Conservation (phyloP, 2,329 filamentous ascomycete species). For the Grosmannia penicillata region DNA sequence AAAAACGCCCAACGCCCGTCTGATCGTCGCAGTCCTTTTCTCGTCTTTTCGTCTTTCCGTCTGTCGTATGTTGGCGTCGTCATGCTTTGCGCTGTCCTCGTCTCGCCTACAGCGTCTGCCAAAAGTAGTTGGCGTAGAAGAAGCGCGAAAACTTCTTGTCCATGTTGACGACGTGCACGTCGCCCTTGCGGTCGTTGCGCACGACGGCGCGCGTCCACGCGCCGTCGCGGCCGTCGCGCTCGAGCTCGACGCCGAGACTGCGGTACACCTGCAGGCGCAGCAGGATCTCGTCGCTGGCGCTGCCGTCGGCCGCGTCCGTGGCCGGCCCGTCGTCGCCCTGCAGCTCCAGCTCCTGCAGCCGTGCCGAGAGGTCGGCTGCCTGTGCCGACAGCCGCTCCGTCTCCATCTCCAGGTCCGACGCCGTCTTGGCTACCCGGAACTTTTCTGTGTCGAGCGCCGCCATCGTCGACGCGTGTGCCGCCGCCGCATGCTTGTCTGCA, state of each 20-base stretch:
- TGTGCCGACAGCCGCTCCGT: constrained; percentile 79
- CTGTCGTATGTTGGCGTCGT: too few species aligned
- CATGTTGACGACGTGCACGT: constrained; percentile 89
- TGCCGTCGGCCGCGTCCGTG: neutral
- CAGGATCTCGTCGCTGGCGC: constrained; percentile 34
- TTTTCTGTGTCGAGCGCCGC: constrained; percentile 82
- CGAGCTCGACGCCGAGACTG: constrained; percentile 78
- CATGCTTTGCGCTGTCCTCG: neutral
- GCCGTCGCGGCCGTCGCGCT: constrained; percentile 45
- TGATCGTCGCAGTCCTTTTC: too few species aligned
- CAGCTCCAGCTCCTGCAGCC: constrained; percentile 68
- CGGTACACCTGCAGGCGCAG: constrained; percentile 83
- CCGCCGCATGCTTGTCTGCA: constrained; percentile 57
- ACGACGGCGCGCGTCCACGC: constrained; percentile 79
- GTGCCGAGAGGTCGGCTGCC: constrained; percentile 56
- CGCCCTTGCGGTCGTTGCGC: constrained; percentile 70
- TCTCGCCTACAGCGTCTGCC: constrained; percentile 75
- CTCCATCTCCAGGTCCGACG: constrained; percentile 80
- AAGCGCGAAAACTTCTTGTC: constrained; percentile 82
- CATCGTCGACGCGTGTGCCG: constrained; percentile 71
- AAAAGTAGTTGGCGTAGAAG: constrained; percentile 94
- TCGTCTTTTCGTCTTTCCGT: too few species aligned
- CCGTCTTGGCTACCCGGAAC: constrained; percentile 86
- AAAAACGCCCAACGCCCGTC: too few species aligned
- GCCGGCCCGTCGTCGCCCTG: constrained; percentile 65